These are phyloP conservation scores for Diplocarpon rosae DNA, from an alignment of 2,329 filamentous ascomycete genomes.

Conservation along the genomic window DNA sequence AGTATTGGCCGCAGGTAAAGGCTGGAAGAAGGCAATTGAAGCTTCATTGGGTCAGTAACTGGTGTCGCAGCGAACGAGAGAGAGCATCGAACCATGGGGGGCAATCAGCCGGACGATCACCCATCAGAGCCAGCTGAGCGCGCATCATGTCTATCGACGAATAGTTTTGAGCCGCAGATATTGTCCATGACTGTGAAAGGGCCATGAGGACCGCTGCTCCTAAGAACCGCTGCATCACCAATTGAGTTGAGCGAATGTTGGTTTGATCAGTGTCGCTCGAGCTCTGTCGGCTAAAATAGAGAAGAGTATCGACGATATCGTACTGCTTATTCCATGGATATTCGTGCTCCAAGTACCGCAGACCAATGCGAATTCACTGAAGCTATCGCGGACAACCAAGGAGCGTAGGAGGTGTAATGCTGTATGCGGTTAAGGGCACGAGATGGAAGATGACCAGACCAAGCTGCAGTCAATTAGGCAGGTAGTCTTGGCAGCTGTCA, in stretches of 20 bases:
- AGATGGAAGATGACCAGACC: background rate
- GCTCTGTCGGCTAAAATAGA: constrained; percentile 10
- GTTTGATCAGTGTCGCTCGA: constrained; percentile 9
- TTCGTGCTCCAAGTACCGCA: too few relatives aligned
- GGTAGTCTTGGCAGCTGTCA: background rate
- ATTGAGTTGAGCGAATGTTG: constrained; percentile 2
- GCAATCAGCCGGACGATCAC: constrained; percentile 63
- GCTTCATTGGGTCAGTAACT: constrained; percentile 35
- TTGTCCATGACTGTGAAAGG: constrained; percentile 33
- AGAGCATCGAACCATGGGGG: constrained; percentile 55
- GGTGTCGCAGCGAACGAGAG: background rate
- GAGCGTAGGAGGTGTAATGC: too few relatives aligned
- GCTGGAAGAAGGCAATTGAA: constrained; percentile 97
- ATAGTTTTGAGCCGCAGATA: constrained; percentile 28
- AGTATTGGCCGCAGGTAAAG: constrained; percentile 84
- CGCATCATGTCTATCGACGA: constrained; percentile 48
- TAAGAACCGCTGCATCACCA: constrained; percentile 20
- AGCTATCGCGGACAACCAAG: too few relatives aligned
- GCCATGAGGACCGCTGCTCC: constrained; percentile 19
- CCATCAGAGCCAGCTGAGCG: constrained; percentile 59
- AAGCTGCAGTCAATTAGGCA: background rate
- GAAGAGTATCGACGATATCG: background rate
- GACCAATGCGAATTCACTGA: too few relatives aligned
- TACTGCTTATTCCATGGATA: too few relatives aligned
- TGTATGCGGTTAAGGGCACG: too few relatives aligned